A percentile compares a stretch with the other conserved stretches of the same genome.
phyloP scores from a whole-genome alignment of 2,329 filamentous ascomycete genomes.

The Pyricularia pennisetigena region DNA sequence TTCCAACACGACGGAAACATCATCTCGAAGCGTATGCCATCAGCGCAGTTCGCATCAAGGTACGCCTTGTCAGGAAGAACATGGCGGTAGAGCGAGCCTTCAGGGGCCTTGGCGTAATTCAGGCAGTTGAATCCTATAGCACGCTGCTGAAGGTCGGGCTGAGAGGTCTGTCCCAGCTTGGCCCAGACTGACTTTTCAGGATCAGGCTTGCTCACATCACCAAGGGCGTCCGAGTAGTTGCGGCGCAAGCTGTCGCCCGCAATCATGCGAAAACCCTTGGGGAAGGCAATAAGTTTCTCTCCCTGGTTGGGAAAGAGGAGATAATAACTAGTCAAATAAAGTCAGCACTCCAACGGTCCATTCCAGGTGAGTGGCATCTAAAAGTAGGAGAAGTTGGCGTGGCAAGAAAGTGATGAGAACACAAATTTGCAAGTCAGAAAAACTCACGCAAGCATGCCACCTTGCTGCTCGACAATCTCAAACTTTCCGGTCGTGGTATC shows the following conservation, averaged over 20 bases:
- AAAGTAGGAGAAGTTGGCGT: neutral
- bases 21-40: slow-evolving; percentile 74
- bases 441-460: slow-evolving; percentile 75
- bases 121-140: slow-evolving; percentile 93
- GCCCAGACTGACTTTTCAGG: slow-evolving; percentile 62
- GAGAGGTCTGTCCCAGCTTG: slow-evolving; percentile 49
- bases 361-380: neutral
- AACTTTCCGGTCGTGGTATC: slow-evolving; percentile 53
- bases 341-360: neutral
- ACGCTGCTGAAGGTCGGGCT: slow-evolving; percentile 64
- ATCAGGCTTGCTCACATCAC: slow-evolving; percentile 55
- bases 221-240: slow-evolving; percentile 55
- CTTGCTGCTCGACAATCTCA: slow-evolving; percentile 62
- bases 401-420: neutral
- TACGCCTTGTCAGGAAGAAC: slow-evolving; percentile 70
- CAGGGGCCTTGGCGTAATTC: slow-evolving; percentile 59
- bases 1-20: slow-evolving; percentile 92
- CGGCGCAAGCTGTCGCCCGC: slow-evolving; percentile 61
- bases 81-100: slow-evolving; percentile 73
- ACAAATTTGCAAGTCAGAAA: neutral
- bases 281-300: neutral
- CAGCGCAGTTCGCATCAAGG: slow-evolving; percentile 70
- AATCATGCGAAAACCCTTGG: slow-evolving; percentile 63
- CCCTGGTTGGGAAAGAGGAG: slow-evolving; percentile 36
- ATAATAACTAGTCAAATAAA: slow-evolving; percentile 62